Evolutionary conservation across 2,329 filamentous ascomycete species (phyloP).

Genomic region (Gaeumannomyces sp.): DNA sequence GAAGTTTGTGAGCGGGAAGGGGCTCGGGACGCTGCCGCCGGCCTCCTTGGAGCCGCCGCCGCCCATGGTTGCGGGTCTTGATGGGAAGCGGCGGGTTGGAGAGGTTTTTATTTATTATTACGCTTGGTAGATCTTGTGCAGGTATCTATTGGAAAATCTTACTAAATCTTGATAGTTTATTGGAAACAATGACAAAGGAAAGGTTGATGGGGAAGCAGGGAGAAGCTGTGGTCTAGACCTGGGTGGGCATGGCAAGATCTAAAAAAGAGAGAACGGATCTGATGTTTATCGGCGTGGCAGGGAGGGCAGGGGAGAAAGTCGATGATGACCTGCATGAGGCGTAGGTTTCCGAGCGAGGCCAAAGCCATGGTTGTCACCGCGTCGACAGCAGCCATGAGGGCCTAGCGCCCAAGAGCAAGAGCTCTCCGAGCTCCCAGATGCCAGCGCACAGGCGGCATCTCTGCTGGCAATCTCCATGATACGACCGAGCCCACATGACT

Average conservation of each 20-base stretch:
- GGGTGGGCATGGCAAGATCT: not conserved
- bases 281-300: not conserved
- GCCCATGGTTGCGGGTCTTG: conserved; percentile 2
- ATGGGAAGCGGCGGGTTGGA: no score
- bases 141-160: no score
- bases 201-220: not conserved
- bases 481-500: not conserved
- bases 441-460: not conserved
- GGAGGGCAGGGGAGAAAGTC: not conserved
- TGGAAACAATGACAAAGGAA: not conserved
- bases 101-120: not conserved
- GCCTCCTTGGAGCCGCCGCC: conserved; percentile 6
- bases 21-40: not conserved
- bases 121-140: not conserved
- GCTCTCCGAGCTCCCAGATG: not conserved
- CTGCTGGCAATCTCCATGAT: not conserved
- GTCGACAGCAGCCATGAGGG: not conserved
- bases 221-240: not conserved
- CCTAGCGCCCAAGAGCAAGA: not conserved
- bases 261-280: not conserved
- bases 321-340: not conserved
- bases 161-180: no score
- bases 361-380: not conserved
- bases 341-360: not conserved
- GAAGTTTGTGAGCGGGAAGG: conserved; percentile 10